A percentile compares a stretch with the other conserved stretches of the same genome.
Conservation (phyloP, 2,329 filamentous ascomycete species). For the Scopulariopsis brevicaulis region DNA sequence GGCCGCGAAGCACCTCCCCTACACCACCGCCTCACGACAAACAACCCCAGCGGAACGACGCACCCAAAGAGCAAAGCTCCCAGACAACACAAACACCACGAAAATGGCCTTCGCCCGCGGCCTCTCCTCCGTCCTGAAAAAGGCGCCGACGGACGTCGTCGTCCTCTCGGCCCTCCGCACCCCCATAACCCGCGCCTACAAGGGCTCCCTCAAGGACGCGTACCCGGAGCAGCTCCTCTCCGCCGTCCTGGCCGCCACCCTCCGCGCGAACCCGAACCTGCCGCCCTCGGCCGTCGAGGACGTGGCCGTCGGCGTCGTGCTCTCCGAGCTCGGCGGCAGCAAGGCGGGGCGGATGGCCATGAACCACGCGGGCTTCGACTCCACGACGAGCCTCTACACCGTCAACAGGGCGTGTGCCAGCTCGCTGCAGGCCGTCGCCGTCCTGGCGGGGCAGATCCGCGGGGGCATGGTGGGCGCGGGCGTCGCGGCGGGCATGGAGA, state of each 20-base stretch:
- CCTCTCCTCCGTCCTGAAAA: conserved; percentile 65
- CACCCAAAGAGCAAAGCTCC: neutral
- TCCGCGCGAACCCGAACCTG: conserved; percentile 58
- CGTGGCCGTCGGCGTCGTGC: conserved; percentile 76
- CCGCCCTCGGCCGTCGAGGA: conserved; percentile 63
- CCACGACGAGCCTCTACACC: conserved; percentile 64
- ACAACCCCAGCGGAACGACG: neutral
- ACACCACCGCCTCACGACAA: neutral
- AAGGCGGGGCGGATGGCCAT: conserved; percentile 90
- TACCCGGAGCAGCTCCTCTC: conserved; percentile 84
- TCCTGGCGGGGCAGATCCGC: conserved; percentile 64
- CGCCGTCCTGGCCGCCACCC: conserved; percentile 32
- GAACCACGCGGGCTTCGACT: conserved; percentile 69
- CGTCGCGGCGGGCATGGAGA: conserved; percentile 87
- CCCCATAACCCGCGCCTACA: conserved; percentile 72
- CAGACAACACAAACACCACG: neutral
- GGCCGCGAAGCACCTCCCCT: too few species aligned
- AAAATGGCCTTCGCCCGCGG: conserved; percentile 49
- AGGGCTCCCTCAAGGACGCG: conserved; percentile 74
- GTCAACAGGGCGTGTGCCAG: conserved; percentile 81
- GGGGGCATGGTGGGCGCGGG: conserved; percentile 61
- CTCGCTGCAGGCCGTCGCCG: conserved; percentile 65
- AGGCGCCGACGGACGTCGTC: conserved; percentile 71
- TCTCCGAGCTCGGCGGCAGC: conserved; percentile 79
- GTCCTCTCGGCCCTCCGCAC: conserved; percentile 87